These are phyloP conservation scores for Monilinia fructicola DNA, from an alignment of 2,329 filamentous ascomycete species.

Conservation along the genomic window DNA sequence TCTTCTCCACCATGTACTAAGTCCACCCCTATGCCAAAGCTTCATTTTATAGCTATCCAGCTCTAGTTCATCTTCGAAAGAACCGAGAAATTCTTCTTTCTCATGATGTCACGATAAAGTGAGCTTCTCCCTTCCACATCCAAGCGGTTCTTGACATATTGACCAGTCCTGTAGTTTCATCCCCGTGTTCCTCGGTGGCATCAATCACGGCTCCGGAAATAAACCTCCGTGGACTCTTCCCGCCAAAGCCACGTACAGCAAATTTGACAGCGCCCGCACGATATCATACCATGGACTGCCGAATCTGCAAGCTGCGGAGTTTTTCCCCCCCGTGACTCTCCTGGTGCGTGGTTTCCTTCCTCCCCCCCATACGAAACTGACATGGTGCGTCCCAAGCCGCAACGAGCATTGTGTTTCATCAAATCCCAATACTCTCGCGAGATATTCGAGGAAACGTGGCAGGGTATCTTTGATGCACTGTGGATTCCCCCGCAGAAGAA, in stretches of 20 bases:
- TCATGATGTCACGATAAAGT: conserved; percentile 67
- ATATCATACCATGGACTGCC: conserved; percentile 51
- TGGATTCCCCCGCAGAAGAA: conserved; percentile 61
- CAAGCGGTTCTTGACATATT: neutral
- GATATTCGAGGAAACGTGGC: conserved; percentile 54
- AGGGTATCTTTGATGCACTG: conserved; percentile 58
- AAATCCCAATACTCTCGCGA: conserved; percentile 54
- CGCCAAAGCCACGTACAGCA: conserved; percentile 62
- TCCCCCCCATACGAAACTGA: neutral
- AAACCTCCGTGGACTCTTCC: conserved; percentile 71
- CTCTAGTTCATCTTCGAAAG: conserved; percentile 56
- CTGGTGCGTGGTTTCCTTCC: conserved; percentile 42
- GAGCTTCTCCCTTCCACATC: conserved; percentile 39
- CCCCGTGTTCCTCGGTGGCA: conserved; percentile 69
- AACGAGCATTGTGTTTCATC: conserved; percentile 66
- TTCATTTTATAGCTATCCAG: conserved; percentile 61
- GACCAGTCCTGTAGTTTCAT: conserved; percentile 53
- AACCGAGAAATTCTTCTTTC: conserved; percentile 55
- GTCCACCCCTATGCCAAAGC: conserved; percentile 46
- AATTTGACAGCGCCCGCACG: conserved; percentile 50
- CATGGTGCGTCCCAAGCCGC: conserved; percentile 48
- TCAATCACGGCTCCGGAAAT: conserved; percentile 62
- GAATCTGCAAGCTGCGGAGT: conserved; percentile 46
- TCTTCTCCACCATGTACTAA: neutral
- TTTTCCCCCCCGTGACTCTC: conserved; percentile 56